phyloP scores from a whole-genome alignment of 148 eudicot species.

The Silene latifolia region DNA sequence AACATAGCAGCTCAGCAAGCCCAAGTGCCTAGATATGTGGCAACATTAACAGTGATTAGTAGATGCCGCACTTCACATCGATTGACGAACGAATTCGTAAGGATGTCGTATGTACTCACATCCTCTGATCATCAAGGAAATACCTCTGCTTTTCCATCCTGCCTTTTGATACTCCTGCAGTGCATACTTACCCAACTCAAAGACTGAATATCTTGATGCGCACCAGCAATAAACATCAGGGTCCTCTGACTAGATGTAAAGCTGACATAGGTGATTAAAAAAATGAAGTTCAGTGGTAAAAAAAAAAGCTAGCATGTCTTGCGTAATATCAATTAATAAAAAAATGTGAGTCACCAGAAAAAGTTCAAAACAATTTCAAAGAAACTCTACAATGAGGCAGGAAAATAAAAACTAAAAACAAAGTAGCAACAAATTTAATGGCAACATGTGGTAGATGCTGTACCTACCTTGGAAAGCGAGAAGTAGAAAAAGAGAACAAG shows the following conservation, averaged over 20 bases:
- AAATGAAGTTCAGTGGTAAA: neutral
- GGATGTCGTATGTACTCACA: neutral
- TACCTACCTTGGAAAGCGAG: neutral
- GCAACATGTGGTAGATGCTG: neutral
- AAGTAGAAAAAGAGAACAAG: slow-evolving; percentile 14
- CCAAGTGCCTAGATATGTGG: neutral
- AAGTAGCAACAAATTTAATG: neutral
- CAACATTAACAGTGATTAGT: neutral
- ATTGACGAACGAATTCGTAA: neutral
- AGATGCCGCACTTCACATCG: neutral
- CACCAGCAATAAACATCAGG: slow-evolving; percentile 12
- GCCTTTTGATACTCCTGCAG: slow-evolving; percentile 24
- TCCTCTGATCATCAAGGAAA: neutral
- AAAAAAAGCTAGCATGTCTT: neutral
- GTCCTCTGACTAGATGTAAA: slow-evolving; percentile 11
- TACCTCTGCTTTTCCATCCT: slow-evolving; percentile 1
- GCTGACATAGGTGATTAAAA: neutral
- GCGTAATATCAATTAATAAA: neutral
- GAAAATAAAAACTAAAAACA: neutral
- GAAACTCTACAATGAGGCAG: neutral
- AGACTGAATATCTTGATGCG: slow-evolving; percentile 11
- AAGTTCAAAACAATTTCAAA: neutral
- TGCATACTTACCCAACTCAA: slow-evolving; percentile 18
- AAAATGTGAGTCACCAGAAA: neutral
- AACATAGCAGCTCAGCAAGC: neutral